phyloP scores from a whole-genome alignment of 2,329 filamentous ascomycete species.

The Pseudogymnoascus sp. region DNA sequence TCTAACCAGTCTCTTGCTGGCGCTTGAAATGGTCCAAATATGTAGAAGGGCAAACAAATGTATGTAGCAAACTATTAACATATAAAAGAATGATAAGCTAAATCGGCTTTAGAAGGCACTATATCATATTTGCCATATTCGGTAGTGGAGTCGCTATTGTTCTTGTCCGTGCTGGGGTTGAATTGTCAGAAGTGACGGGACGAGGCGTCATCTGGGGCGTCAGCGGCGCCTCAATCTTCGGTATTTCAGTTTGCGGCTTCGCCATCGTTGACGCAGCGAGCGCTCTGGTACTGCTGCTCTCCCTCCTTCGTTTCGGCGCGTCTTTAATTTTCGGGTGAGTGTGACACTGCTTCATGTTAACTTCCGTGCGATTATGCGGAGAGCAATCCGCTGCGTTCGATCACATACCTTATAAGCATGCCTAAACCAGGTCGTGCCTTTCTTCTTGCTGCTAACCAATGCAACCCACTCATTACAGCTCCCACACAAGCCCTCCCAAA shows the following conservation, averaged over 20 bases:
- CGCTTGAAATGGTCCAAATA: neutral
- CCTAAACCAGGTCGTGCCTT: conserved; percentile 85
- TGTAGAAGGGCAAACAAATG: neutral
- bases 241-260: conserved; percentile 29
- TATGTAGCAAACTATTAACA: conserved; percentile 4
- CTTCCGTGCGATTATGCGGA: neutral
- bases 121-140: conserved; percentile 1
- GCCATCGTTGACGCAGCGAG: conserved; percentile 32
- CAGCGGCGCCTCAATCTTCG: conserved; percentile 35
- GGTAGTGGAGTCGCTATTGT: neutral
- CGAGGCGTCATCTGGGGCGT: conserved; percentile 39
- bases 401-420: conserved; percentile 72
- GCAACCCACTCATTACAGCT: conserved; percentile 76
- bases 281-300: conserved; percentile 42
- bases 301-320: conserved; percentile 57
- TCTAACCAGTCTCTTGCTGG: neutral
- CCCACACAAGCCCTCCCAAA: conserved; percentile 72
- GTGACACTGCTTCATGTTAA: conserved; percentile 47
- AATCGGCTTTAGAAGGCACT: neutral
- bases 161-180: conserved; percentile 22
- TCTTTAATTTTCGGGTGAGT: conserved; percentile 65
- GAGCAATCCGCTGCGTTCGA: neutral
- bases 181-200: conserved; percentile 30
- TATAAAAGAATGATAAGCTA: neutral
- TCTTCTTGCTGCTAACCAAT: conserved; percentile 78